phyloP scores from a whole-genome alignment of 768 basidiomycete species.

The Lactifluus pinguis region DNA sequence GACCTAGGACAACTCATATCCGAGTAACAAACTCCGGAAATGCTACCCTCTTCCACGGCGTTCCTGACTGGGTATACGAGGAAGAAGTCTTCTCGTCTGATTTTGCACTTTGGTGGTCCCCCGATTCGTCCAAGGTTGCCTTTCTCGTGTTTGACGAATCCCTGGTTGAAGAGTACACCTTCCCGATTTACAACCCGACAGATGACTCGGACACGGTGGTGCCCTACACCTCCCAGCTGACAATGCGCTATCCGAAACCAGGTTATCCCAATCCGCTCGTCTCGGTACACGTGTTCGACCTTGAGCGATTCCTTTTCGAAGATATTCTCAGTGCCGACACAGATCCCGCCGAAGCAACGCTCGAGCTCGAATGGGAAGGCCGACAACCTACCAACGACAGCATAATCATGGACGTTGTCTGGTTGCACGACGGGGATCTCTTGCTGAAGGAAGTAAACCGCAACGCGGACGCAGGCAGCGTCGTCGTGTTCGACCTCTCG shows the following conservation, averaged over 20 bases:
- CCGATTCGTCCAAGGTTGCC: conserved; percentile 63
- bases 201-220: conserved; percentile 57
- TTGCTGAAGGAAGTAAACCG: conserved; percentile 84
- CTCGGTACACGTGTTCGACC: conserved; percentile 72
- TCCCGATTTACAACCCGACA: conserved; percentile 89
- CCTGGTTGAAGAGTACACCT: conserved; percentile 72
- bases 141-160: conserved; percentile 88
- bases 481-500: conserved; percentile 62
- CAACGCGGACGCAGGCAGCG: conserved; percentile 70
- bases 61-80: conserved; percentile 97
- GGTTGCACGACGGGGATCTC: conserved; percentile 70
- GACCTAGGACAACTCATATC: conserved; percentile 39
- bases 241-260: conserved; percentile 82
- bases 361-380: conserved; percentile 59
- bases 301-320: conserved; percentile 40
- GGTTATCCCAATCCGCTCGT: conserved; percentile 87
- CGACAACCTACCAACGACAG: conserved; percentile 51
- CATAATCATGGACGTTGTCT: conserved; percentile 74
- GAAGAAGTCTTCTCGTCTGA: conserved; percentile 76
- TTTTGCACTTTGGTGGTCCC: conserved; percentile 87
- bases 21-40: conserved; percentile 78
- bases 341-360: conserved; percentile 35
- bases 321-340: conserved; percentile 7
- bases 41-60: conserved; percentile 82
- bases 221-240: conserved; percentile 60